Percentiles rank a stretch among this genome's conserved stretches.
These are phyloP conservation scores for Trichoderma endophyticum DNA, from an alignment of 2,329 filamentous ascomycete genomes.

Conservation along the genomic window DNA sequence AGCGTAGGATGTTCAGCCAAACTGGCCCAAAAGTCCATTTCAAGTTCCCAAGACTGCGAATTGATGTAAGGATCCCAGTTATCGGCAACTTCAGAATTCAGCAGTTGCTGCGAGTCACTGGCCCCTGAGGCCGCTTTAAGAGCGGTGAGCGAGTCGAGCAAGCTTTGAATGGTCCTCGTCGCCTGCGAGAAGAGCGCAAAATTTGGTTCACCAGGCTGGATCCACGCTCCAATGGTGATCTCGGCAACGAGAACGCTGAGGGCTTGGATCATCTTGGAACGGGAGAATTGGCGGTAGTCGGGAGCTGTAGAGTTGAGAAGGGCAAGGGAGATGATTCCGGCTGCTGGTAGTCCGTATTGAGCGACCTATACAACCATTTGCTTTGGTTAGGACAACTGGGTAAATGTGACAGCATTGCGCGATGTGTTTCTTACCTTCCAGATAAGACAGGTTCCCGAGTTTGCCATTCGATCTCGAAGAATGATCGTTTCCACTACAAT, in stretches of 20 bases:
- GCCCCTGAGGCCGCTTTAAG: not conserved
- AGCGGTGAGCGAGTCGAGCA: conserved; percentile 5
- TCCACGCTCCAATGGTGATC: conserved; percentile 12
- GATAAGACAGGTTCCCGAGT: conserved; percentile 13
- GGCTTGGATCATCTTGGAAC: conserved; percentile 10
- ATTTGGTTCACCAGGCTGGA: conserved; percentile 10
- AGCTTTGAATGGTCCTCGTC: conserved; percentile 14
- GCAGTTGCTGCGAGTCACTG: not conserved
- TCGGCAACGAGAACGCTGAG: conserved; percentile 13
- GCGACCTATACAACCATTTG: not conserved
- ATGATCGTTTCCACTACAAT: conserved; percentile 4
- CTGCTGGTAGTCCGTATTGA: conserved; percentile 8
- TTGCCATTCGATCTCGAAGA: conserved; percentile 12
- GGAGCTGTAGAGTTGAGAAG: conserved; percentile 4
- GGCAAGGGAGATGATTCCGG: conserved; percentile 1
- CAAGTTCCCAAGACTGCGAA: conserved; percentile 14
- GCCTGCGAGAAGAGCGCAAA: conserved; percentile 13
- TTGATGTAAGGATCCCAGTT: conserved; percentile 13
- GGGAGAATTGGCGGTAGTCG: conserved; percentile 3
- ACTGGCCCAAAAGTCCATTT: conserved; percentile 15
- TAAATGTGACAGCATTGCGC: not conserved
- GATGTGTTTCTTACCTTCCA: not conserved
- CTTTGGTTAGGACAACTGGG: not conserved
- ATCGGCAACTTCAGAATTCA: not conserved
- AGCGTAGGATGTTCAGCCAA: conserved; percentile 6